These are phyloP conservation scores for Xylariaceae sp. DNA, from an alignment of 2,329 filamentous ascomycete genomes.

Conservation along the genomic window DNA sequence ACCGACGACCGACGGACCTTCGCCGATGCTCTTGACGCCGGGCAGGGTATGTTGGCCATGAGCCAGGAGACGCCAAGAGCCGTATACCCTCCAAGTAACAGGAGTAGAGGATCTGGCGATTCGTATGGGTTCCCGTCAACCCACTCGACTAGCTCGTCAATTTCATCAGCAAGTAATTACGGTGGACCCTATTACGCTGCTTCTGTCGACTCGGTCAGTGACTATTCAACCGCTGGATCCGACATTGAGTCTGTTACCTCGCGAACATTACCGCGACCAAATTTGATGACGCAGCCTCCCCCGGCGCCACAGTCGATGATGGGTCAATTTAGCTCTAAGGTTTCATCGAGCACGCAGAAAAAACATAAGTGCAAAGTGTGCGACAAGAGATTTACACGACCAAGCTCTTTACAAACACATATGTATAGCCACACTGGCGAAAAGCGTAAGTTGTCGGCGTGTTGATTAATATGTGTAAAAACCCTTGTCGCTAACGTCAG, in stretches of 20 bases:
- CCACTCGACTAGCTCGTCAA: conserved; percentile 83
- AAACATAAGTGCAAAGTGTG: conserved; percentile 99
- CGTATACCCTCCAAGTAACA: conserved; percentile 68
- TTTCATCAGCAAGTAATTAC: conserved; percentile 75
- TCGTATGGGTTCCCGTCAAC: conserved; percentile 88
- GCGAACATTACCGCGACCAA: conserved; percentile 77
- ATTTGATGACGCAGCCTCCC: conserved; percentile 60
- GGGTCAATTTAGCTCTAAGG: conserved; percentile 96
- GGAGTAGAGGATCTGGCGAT: conserved; percentile 70
- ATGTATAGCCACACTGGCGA: conserved; percentile 99
- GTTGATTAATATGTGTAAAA: no score
- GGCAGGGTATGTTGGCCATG: conserved; percentile 91
- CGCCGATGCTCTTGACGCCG: conserved; percentile 86
- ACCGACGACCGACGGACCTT: conserved; percentile 66
- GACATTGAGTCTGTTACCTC: conserved; percentile 79
- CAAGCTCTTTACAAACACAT: conserved; percentile 91
- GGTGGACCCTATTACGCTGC: conserved; percentile 82
- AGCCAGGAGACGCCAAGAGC: conserved; percentile 92
- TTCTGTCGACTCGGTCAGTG: conserved; percentile 80
- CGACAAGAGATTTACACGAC: conserved; percentile 93
- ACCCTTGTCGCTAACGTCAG: no score
- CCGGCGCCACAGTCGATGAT: conserved; percentile 96
- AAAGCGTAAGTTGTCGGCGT: conserved; percentile 73
- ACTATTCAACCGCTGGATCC: conserved; percentile 86
- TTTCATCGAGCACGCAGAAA: conserved; percentile 93